phyloP scores from a whole-genome alignment of 2,329 filamentous ascomycete species.

The Epichloe brachyelytri region DNA sequence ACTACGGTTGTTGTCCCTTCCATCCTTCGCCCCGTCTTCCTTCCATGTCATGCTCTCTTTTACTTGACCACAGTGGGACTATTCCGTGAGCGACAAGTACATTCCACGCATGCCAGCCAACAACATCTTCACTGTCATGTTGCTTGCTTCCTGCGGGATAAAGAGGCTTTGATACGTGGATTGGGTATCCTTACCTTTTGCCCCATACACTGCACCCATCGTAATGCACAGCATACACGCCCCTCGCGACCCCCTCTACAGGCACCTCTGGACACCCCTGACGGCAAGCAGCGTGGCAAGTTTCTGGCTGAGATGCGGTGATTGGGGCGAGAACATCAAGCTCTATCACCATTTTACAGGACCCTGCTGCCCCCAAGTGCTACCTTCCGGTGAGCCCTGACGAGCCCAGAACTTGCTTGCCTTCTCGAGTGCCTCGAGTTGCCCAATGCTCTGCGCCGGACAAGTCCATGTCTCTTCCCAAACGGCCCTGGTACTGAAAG shows the following conservation, averaged over 20 bases:
- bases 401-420: not conserved
- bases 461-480: not conserved
- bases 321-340: slow-evolving; percentile 4
- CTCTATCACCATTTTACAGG: not conserved
- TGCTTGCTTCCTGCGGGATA: slow-evolving; percentile 22
- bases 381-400: slow-evolving; percentile 12
- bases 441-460: not conserved
- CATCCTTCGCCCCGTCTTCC: slow-evolving; percentile 12
- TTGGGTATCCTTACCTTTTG: slow-evolving; percentile 28
- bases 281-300: slow-evolving; percentile 10
- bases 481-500: not conserved
- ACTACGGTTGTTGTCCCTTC: slow-evolving; percentile 12
- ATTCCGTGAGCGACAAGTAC: slow-evolving; percentile 15
- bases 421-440: not conserved
- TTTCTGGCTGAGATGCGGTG: slow-evolving; percentile 13
- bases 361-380: slow-evolving; percentile 8
- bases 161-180: slow-evolving; percentile 23
- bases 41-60: slow-evolving; percentile 6
- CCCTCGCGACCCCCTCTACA: slow-evolving; percentile 10
- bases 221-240: slow-evolving; percentile 17
- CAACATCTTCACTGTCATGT: slow-evolving; percentile 15
- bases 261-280: not conserved
- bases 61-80: slow-evolving; percentile 18
- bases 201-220: slow-evolving; percentile 19
- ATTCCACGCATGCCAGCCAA: slow-evolving; percentile 15